These are phyloP conservation scores for Lineolata rhizophorae DNA, from an alignment of 495 filamentous ascomycete genomes.

Conservation along the genomic window DNA sequence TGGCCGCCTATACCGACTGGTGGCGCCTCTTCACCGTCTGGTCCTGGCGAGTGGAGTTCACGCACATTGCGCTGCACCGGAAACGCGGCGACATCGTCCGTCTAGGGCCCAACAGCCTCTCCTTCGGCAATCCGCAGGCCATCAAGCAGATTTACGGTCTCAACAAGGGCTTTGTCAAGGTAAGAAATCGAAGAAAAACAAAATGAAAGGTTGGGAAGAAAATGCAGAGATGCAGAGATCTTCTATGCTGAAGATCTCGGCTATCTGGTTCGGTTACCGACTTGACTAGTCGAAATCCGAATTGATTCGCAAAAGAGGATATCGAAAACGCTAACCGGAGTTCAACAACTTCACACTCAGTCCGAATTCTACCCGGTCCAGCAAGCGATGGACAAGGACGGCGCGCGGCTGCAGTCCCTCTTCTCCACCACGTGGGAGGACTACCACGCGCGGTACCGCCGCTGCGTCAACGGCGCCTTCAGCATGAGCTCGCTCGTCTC, in stretches of 20 bases:
- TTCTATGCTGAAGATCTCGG: no score
- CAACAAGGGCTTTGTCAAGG: conserved; percentile 66
- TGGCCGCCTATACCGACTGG: conserved; percentile 43
- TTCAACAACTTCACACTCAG: no score
- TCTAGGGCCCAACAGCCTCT: conserved; percentile 42
- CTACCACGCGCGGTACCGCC: conserved; percentile 49
- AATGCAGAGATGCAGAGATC: no score
- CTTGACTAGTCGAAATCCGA: no score
- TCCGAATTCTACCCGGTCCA: conserved; percentile 53
- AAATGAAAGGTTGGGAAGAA: no score
- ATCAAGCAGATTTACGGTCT: conserved; percentile 59
- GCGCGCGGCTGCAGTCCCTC: no score
- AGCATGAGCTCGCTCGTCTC: conserved; percentile 48
- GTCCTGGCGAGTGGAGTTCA: conserved; percentile 35
- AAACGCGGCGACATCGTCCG: conserved; percentile 53
- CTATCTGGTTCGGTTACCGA: no score
- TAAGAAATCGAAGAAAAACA: no score
- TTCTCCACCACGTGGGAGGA: conserved; percentile 57
- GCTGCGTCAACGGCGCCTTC: conserved; percentile 49
- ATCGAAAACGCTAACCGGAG: no score
- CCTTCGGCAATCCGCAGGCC: conserved; percentile 42
- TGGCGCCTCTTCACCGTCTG: conserved; percentile 51
- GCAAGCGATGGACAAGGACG: conserved; percentile 39
- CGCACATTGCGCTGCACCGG: conserved; percentile 41
- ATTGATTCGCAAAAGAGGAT: no score